These are phyloP conservation scores for Colletotrichum destructivum DNA, from an alignment of 2,329 filamentous ascomycete species.

Conservation along the genomic window DNA sequence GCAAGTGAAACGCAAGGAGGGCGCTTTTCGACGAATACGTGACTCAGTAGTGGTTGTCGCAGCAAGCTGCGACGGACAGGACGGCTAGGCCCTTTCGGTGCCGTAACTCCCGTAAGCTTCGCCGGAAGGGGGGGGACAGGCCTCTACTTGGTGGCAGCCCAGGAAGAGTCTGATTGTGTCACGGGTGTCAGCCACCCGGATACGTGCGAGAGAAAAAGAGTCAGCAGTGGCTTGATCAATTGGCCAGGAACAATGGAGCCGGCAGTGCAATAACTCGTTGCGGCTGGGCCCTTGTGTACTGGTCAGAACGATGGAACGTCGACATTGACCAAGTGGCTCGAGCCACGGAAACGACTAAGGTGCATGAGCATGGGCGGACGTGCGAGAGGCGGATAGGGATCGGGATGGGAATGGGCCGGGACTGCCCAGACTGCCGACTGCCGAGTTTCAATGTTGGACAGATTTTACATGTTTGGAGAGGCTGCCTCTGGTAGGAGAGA, in stretches of 20 bases:
- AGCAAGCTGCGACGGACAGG: conserved; percentile 2
- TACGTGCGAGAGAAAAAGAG: neutral
- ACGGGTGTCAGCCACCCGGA: conserved; percentile 22
- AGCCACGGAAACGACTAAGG: neutral
- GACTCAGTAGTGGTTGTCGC: conserved; percentile 9
- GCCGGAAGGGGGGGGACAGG: conserved; percentile 1
- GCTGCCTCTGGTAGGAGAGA: neutral
- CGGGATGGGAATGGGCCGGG: neutral
- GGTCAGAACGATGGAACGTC: neutral
- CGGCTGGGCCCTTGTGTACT: neutral
- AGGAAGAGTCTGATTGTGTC: conserved; percentile 1
- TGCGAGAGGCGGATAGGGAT: neutral
- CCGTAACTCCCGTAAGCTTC: neutral
- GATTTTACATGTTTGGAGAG: neutral
- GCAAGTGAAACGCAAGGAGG: conserved; percentile 33
- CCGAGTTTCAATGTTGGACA: neutral
- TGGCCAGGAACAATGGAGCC: neutral
- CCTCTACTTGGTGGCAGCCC: conserved; percentile 11
- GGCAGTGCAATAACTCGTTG: neutral
- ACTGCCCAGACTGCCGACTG: neutral
- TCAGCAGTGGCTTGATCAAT: conserved; percentile 4
- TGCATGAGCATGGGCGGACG: neutral
- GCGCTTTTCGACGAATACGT: conserved; percentile 8
- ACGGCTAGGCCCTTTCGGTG: conserved; percentile 19
- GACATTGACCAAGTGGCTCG: neutral